Evolutionary conservation across 106 monocot species (phyloP), one percentile per base, ranked within the genome.

Genomic region (Dendrobium officinale): DNA sequence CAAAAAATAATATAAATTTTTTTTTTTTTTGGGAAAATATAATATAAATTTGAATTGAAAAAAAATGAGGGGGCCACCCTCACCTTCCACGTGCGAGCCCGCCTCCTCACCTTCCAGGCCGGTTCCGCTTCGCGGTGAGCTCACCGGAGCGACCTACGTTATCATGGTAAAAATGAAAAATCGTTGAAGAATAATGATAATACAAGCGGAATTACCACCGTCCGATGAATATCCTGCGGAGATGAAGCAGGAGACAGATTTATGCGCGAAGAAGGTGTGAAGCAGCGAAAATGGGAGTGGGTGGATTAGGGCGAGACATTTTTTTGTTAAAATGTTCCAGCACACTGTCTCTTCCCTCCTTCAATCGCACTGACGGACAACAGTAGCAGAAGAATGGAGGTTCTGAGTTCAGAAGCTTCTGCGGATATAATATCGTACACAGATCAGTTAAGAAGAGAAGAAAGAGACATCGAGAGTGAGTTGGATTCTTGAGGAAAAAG

Each of bases 41-140:
- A 73, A 19, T 42, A 42, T 43, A 19, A 74, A 42, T 74, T 74
- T 18, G 43, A 20, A 74, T 26, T 22, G 42, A 37, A 19, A 44
- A 72, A 19, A 19, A 42, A 19, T 0, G 18, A 13, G 73, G 73
- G 13, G 41, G 43, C 73, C 73, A 42, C 17, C 73, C 42, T 20
- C 42, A 40, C 42, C 73, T 42, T 11, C 26, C 42, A 42, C 20
- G 29, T 72, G 33, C 72, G 29, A 16, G 2, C 17, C 72, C 3
- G 64, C 64, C 64, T 22, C 20, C 64, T 72, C 37, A 37, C 72
- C 40, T 72, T 72, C 72, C 72, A 13, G 37, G 72, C 72, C 72
- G 44, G 43, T 74, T 43, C 74, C 72, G 44, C 74, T 74, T 43
- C 74, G 74, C 43, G 74, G 74, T 74, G 20, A 74, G 43, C 18